Base-by-base conservation (phyloP, 768 basidiomycete genomes). In the Leccinellum albellum region DNA sequence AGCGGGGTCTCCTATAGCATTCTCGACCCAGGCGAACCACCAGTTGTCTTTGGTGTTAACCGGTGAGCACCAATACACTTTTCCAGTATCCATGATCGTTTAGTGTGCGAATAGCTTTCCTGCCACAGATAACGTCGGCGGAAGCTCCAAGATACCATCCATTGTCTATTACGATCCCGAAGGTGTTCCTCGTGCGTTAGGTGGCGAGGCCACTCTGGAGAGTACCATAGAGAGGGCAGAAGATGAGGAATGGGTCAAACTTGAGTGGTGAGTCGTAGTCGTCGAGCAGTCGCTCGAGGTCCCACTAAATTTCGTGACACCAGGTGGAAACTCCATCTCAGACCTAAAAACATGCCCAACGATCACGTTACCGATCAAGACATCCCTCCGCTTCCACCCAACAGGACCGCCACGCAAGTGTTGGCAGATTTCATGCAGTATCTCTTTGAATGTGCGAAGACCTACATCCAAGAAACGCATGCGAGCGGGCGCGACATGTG, bases 361-460 rank as follows among this genome's bases (percentile, higher is more conserved):
- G 59, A 59, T 49, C 60, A 69, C 7, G 42, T 76, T 31, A 61
- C 56, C 10, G 70, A 73, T 48, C 13, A 64, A 24, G 73, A 78
- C 29, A 68, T 79, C 17, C 77, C 76, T 0, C 62, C 75, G 0
- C 73, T 84, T 32, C 83, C 83, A 4, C 54, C 61, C 10, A 71
- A 72, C 58, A 79, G 73, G 64, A 73, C 74, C 1, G 74, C 75
- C 6, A 60, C 76, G 0, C 72, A 82, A 29, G 69, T 83, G 47
- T 75, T 82, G 23, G 66, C 73, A 0, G 83, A 84, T 60, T 83
- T 82, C 53, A 68, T 83, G 61, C 45, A 50, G 21, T 83, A 83
- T 60, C 71, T 83, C 7, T 74, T 76, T 35, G 58, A 66, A 23
- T 80, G 79, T 52, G 70, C 80, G 0, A 66, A 60, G 52, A 70